Evolutionary conservation across 2,329 filamentous ascomycete genomes (phyloP).

Genomic region (Trichocomaceae sp.): DNA sequence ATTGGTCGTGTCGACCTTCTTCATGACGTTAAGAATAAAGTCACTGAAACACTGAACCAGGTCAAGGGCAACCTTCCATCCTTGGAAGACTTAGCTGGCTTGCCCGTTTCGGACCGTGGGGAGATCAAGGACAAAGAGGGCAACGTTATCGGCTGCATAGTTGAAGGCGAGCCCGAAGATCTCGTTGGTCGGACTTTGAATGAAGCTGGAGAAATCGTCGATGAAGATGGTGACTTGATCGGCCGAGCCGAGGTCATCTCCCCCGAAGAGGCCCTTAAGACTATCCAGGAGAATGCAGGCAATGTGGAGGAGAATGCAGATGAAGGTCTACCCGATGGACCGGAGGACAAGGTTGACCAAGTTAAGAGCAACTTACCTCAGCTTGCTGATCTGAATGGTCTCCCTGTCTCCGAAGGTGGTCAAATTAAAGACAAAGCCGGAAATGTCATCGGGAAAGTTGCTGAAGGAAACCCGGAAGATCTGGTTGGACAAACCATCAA

Average conservation of each 20-base stretch:
- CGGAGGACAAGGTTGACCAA: constrained; percentile 27
- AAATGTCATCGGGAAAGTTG: constrained; percentile 25
- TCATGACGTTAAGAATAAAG: constrained; percentile 21
- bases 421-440: constrained; percentile 44
- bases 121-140: constrained; percentile 43
- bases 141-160: constrained; percentile 32
- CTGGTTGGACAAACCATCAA: constrained; percentile 28
- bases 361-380: constrained; percentile 28
- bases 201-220: constrained; percentile 36
- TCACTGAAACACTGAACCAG: constrained; percentile 35
- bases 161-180: constrained; percentile 37
- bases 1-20: constrained; percentile 22
- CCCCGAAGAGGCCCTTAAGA: constrained; percentile 12
- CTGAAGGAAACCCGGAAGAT: constrained; percentile 42
- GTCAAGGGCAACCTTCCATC: constrained; percentile 28
- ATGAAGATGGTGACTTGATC: constrained; percentile 31
- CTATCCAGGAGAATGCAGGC: constrained; percentile 21
- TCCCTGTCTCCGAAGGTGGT: constrained; percentile 48
- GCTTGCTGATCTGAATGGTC: constrained; percentile 31
- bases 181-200: constrained; percentile 36
- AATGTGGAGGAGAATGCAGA: constrained; percentile 20
- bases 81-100: constrained; percentile 29
- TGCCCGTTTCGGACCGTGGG: constrained; percentile 48
- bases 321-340: background rate
- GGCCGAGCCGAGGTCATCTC: constrained; percentile 19